Conservation (phyloP, 2,329 filamentous ascomycete species). For the Alternaria infectoria region DNA sequence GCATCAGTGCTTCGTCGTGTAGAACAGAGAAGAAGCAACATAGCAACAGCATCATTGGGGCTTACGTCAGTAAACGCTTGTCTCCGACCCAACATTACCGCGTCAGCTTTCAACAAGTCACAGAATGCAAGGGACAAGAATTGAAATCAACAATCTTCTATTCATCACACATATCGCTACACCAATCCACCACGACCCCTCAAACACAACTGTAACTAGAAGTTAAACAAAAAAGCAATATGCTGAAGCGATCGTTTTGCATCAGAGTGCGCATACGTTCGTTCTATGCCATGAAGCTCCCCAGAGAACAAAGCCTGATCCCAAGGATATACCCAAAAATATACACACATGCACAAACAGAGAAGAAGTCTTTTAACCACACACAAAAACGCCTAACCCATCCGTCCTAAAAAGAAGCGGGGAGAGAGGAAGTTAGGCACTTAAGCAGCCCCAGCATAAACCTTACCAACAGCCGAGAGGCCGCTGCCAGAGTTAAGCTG, state of each 20-base stretch:
- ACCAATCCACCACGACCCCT: constrained; percentile 16
- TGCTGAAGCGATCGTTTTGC: constrained; percentile 3
- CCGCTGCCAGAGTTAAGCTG: constrained; percentile 35
- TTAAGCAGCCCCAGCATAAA: constrained; percentile 30
- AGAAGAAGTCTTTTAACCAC: background rate
- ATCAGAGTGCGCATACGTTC: constrained; percentile 1
- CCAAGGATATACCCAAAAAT: background rate
- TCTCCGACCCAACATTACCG: background rate
- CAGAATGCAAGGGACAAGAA: background rate
- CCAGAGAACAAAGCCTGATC: constrained; percentile 2
- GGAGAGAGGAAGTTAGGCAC: background rate
- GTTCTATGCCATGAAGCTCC: background rate
- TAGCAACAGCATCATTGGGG: background rate
- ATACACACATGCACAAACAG: background rate
- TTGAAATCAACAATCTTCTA: background rate
- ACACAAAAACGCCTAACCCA: constrained; percentile 8
- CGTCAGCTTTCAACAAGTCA: background rate
- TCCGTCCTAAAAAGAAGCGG: background rate
- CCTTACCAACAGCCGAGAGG: constrained; percentile 31
- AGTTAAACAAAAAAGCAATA: constrained; percentile 15
- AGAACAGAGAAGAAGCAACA: background rate
- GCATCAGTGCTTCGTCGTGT: background rate
- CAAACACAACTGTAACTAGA: constrained; percentile 2
- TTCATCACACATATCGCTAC: constrained; percentile 9
- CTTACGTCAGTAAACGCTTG: background rate